A percentile compares a stretch with the other conserved stretches of the same genome.
Conservation (phyloP, 352 stramenopile species). For the Phytophthora podocarpi region DNA sequence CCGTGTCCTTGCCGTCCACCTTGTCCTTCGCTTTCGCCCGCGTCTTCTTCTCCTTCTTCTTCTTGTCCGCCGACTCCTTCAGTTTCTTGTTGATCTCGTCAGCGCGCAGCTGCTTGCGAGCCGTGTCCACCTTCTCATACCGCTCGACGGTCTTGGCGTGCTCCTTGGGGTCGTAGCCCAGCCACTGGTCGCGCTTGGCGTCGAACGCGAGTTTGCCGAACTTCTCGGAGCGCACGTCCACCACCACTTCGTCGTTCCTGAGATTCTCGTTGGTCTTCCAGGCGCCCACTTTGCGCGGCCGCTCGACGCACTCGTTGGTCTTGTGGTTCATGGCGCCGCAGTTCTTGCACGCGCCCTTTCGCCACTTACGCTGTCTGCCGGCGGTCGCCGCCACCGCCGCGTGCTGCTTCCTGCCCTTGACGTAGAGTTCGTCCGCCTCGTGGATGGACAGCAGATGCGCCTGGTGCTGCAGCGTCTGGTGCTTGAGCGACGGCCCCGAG, state of each 20-base stretch:
- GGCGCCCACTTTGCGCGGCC: conserved; percentile 89
- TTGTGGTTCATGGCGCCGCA: conserved; percentile 94
- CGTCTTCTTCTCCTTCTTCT: conserved; percentile 40
- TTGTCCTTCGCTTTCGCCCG: conserved; percentile 31
- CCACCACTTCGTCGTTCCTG: conserved; percentile 78
- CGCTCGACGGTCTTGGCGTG: conserved; percentile 78
- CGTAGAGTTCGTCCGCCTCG: conserved; percentile 87
- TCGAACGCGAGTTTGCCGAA: conserved; percentile 97
- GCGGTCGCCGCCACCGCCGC: not conserved
- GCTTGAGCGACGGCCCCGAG: conserved; percentile 93
- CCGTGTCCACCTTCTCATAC: conserved; percentile 85
- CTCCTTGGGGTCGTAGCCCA: conserved; percentile 92
- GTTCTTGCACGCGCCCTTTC: conserved; percentile 94
- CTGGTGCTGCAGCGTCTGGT: conserved; percentile 94
- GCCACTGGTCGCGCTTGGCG: conserved; percentile 97
- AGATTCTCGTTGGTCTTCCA: conserved; percentile 94
- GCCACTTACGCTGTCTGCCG: conserved; percentile 64
- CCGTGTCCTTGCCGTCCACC: conserved; percentile 17
- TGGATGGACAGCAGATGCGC: conserved; percentile 90
- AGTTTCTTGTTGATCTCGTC: conserved; percentile 82
- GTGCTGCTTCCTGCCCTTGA: conserved; percentile 42
- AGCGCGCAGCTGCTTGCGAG: conserved; percentile 78
- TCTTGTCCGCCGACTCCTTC: conserved; percentile 50
- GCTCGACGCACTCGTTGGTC: conserved; percentile 93
- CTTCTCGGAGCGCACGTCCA: conserved; percentile 88